Conservation (phyloP, 192 early-diverging fungal species). For the Cladochytrium replicatum region DNA sequence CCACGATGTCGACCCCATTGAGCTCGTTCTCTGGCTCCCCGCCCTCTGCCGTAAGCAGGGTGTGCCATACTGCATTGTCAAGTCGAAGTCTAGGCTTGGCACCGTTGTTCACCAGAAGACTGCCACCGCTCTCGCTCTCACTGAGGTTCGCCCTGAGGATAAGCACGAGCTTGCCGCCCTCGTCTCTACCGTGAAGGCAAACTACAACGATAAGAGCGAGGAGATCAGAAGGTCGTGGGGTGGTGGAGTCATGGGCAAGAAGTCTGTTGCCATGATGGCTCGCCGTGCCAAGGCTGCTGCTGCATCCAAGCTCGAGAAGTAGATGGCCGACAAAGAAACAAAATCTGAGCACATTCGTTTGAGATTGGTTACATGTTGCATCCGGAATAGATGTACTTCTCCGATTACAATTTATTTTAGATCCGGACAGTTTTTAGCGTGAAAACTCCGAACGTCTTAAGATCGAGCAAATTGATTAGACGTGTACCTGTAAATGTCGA, state of each 20-base stretch:
- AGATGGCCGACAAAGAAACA: too few relatives aligned
- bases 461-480: too few relatives aligned
- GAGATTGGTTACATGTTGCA: too few relatives aligned
- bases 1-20: slow-evolving; percentile 99
- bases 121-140: slow-evolving; percentile 90
- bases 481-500: too few relatives aligned
- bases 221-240: slow-evolving; percentile 88
- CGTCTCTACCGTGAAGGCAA: slow-evolving; percentile 84
- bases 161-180: slow-evolving; percentile 81
- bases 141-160: slow-evolving; percentile 91
- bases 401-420: too few relatives aligned
- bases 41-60: slow-evolving; percentile 99
- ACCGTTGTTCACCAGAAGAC: slow-evolving; percentile 99
- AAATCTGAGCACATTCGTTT: too few relatives aligned
- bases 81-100: slow-evolving; percentile 97
- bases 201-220: slow-evolving; percentile 94
- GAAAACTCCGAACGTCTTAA: too few relatives aligned
- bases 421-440: too few relatives aligned
- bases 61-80: slow-evolving; percentile 98
- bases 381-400: too few relatives aligned
- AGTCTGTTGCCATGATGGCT: slow-evolving; percentile 74
- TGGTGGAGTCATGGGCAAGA: slow-evolving; percentile 95
- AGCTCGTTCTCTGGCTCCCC: slow-evolving; percentile 97
- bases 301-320: too few relatives aligned
- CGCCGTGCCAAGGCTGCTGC: slow-evolving; percentile 55